Percentiles rank a stretch among this genome's conserved stretches.
Conservation (phyloP, 2,329 filamentous ascomycete genomes). For the Cladosporium colombiae region DNA sequence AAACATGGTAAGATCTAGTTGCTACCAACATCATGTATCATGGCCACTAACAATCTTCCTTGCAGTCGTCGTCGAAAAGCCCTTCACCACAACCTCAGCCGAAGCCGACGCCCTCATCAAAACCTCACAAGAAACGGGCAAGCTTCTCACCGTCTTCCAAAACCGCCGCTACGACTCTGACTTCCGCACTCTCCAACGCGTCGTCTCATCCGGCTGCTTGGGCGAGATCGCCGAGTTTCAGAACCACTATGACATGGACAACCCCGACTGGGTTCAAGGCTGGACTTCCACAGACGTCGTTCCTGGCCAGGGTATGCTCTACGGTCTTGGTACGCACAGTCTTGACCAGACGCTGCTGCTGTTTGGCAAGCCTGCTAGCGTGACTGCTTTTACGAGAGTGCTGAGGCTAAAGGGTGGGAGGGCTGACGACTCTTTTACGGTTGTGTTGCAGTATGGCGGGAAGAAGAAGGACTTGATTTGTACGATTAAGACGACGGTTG, state of each 20-base stretch:
- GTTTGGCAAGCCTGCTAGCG: conserved; percentile 38
- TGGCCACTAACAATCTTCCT: not conserved
- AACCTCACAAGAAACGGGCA: conserved; percentile 34
- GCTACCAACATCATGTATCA: not conserved
- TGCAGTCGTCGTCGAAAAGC: conserved; percentile 43
- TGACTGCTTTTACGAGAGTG: conserved; percentile 36
- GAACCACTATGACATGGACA: conserved; percentile 44
- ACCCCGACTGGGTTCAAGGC: conserved; percentile 41
- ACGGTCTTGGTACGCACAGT: conserved; percentile 45
- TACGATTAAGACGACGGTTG: conserved; percentile 39
- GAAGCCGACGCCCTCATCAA: conserved; percentile 40
- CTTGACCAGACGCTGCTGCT: conserved; percentile 43
- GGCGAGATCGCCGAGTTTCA: conserved; percentile 38
- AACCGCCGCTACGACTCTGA: conserved; percentile 44
- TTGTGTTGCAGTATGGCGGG: conserved; percentile 40
- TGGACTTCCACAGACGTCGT: conserved; percentile 39
- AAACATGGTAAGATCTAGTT: conserved; percentile 40
- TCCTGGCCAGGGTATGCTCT: conserved; percentile 46
- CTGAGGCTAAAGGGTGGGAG: conserved; percentile 32
- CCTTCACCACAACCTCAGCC: conserved; percentile 37
- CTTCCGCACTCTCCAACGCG: conserved; percentile 39
- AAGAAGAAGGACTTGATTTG: conserved; percentile 37
- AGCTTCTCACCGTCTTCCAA: conserved; percentile 42
- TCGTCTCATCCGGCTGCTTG: conserved; percentile 30
- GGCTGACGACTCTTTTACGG: conserved; percentile 41